Percentiles rank a stretch among this genome's conserved stretches.
Conservation (phyloP, 2,329 filamentous ascomycete genomes). For the Pseudohalonectria lignicola region DNA sequence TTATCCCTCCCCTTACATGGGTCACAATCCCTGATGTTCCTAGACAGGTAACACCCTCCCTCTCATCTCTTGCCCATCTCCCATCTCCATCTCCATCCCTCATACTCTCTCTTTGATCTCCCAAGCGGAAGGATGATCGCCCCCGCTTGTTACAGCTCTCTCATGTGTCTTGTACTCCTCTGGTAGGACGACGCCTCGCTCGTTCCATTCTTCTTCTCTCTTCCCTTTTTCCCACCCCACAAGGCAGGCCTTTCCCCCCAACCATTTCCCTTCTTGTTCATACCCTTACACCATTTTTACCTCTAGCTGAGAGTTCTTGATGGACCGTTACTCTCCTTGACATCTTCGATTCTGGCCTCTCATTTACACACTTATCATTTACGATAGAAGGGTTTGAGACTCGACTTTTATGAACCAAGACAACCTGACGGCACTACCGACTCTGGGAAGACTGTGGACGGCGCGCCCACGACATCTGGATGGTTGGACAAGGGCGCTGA, state of each 20-base stretch:
- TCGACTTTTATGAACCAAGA: neutral
- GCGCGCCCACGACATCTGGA: too few species aligned
- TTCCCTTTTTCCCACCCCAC: neutral
- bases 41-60: too few species aligned
- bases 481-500: neutral
- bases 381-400: neutral
- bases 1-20: too few species aligned
- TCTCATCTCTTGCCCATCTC: too few species aligned
- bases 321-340: neutral
- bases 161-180: neutral
- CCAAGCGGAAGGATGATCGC: neutral
- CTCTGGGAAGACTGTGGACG: too few species aligned
- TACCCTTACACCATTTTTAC: neutral
- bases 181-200: neutral
- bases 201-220: neutral
- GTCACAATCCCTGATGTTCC: too few species aligned
- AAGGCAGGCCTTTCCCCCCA: constrained; percentile 2
- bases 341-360: neutral
- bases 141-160: neutral
- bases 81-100: neutral
- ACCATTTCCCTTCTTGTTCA: neutral
- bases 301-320: neutral
- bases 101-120: neutral
- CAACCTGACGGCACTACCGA: neutral
- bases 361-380: too few species aligned